Conservation (phyloP, 1,284 basidiomycete species). For the Cutaneotrichosporon sp. region DNA sequence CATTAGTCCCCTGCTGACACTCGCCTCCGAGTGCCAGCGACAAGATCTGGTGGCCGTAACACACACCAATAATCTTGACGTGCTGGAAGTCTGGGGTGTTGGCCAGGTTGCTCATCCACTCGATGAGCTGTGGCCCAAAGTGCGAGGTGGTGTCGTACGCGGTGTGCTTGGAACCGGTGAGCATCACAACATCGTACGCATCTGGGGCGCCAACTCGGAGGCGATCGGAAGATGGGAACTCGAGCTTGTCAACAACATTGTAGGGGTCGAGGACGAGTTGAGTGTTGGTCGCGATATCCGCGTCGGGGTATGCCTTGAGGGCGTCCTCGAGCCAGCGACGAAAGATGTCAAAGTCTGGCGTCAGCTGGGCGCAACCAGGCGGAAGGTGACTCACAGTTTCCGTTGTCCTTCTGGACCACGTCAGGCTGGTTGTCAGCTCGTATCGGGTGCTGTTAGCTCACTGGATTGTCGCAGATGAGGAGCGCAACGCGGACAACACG, state of each 20-base stretch:
- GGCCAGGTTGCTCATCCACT: constrained; percentile 39
- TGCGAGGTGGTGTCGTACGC: constrained; percentile 39
- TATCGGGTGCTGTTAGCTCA: constrained; percentile 24
- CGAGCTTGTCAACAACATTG: constrained; percentile 54
- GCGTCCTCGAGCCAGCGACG: constrained; percentile 46
- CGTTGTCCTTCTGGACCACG: constrained; percentile 43
- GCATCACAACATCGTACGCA: constrained; percentile 55
- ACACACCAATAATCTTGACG: constrained; percentile 53
- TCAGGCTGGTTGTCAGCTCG: constrained; percentile 32
- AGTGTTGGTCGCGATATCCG: constrained; percentile 23
- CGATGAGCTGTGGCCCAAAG: constrained; percentile 40
- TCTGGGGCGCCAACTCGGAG: constrained; percentile 46
- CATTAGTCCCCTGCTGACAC: constrained; percentile 52
- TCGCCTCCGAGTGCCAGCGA: constrained; percentile 55
- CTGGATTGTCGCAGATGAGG: constrained; percentile 52
- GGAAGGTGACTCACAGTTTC: constrained; percentile 41
- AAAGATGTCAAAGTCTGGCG: constrained; percentile 52
- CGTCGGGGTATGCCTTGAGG: constrained; percentile 41
- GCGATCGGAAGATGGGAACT: constrained; percentile 53
- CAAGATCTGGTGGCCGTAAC: constrained; percentile 59
- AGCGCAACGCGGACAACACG: constrained; percentile 46
- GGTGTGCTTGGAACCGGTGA: constrained; percentile 56
- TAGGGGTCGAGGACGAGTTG: constrained; percentile 56
- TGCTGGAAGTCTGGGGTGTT: constrained; percentile 32
- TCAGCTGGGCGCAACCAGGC: not conserved